A percentile compares a stretch with the other conserved stretches of the same genome.
These are phyloP conservation scores for Zanthoxylum bungeanum DNA, from an alignment of 345 rosid species.

Conservation along the genomic window DNA sequence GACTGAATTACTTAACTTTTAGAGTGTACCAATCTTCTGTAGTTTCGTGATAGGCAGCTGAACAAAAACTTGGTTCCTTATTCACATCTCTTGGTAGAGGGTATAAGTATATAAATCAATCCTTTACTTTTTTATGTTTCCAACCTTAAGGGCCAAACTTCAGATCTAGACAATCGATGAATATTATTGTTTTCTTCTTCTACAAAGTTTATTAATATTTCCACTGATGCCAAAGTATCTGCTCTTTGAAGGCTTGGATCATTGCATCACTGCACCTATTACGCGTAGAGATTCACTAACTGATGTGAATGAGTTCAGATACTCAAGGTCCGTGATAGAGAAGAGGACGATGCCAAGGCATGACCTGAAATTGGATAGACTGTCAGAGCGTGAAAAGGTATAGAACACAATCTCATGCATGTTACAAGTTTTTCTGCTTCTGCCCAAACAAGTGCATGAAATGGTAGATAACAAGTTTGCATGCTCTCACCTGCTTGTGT, in stretches of 20 bases:
- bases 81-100: neutral
- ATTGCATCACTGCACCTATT: constrained; percentile 54
- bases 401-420: constrained; percentile 12
- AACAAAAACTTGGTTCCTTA: neutral
- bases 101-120: neutral
- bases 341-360: constrained; percentile 43
- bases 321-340: constrained; percentile 71
- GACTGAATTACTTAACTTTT: neutral
- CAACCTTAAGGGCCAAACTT: neutral
- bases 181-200: neutral
- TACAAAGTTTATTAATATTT: constrained; percentile 6
- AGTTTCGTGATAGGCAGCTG: neutral
- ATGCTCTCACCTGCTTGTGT: neutral
- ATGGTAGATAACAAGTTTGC: constrained; percentile 37
- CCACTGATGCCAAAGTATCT: constrained; percentile 25
- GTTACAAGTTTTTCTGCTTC: constrained; percentile 9
- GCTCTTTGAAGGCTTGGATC: constrained; percentile 63
- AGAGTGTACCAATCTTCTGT: neutral
- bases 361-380: constrained; percentile 61
- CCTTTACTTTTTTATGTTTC: neutral
- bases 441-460: constrained; percentile 38
- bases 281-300: constrained; percentile 29
- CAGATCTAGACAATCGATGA: neutral
- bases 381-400: constrained; percentile 88
- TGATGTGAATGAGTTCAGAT: constrained; percentile 42